Evolutionary conservation across 768 basidiomycete species (phyloP).

Genomic region (Lactarius sp.): DNA sequence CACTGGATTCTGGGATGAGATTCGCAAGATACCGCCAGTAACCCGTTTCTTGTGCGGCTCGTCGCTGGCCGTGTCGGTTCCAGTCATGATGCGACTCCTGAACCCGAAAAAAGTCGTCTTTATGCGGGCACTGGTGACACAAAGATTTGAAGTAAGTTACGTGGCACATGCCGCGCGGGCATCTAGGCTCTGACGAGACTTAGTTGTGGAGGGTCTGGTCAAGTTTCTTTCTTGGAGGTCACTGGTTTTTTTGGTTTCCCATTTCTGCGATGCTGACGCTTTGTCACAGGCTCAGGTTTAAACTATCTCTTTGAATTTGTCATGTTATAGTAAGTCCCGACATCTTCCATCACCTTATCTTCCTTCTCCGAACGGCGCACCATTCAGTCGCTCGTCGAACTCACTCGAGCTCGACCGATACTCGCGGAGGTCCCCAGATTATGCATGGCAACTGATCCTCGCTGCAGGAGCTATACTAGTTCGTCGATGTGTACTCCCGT

Average conservation of each 20-base stretch:
- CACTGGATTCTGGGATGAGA: slow-evolving; percentile 40
- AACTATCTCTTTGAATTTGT: slow-evolving; percentile 59
- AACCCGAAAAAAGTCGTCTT: slow-evolving; percentile 53
- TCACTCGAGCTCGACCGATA: slow-evolving; percentile 62
- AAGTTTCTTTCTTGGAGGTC: slow-evolving; percentile 69
- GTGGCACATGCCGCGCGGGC: slow-evolving; percentile 22
- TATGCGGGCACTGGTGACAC: slow-evolving; percentile 39
- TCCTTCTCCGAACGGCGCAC: slow-evolving; percentile 4
- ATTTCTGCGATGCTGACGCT: not conserved
- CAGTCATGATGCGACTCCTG: slow-evolving; percentile 51
- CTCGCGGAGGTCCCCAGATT: slow-evolving; percentile 57
- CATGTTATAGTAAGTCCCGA: slow-evolving; percentile 60
- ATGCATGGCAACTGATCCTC: slow-evolving; percentile 67
- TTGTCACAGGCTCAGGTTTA: slow-evolving; percentile 43
- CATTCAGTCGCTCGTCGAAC: slow-evolving; percentile 54
- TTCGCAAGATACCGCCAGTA: slow-evolving; percentile 79
- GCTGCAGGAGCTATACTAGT: slow-evolving; percentile 57
- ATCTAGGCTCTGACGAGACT: not conserved
- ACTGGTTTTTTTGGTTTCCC: not conserved
- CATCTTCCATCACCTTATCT: not conserved
- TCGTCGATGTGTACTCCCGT: not conserved
- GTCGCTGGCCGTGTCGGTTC: slow-evolving; percentile 53
- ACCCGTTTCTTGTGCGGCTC: slow-evolving; percentile 66
- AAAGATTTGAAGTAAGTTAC: slow-evolving; percentile 52
- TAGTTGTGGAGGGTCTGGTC: slow-evolving; percentile 73